phyloP scores from a whole-genome alignment of 2,329 filamentous ascomycete species.

The Botrytis elliptica region DNA sequence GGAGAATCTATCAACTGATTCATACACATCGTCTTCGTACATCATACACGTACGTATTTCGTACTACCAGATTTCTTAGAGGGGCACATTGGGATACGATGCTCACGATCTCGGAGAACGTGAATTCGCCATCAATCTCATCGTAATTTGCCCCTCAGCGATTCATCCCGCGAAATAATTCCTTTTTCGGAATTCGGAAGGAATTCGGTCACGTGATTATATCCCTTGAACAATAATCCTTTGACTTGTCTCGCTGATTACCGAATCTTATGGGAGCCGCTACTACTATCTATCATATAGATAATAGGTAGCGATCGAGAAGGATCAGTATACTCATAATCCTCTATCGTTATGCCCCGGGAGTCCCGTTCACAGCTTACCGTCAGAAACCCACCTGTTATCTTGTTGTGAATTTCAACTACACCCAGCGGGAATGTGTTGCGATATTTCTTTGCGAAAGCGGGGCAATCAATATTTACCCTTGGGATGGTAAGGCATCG shows the following conservation, averaged over 20 bases:
- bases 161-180: background rate
- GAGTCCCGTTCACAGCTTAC: constrained; percentile 17
- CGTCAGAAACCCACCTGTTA: background rate
- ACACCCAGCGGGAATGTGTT: background rate
- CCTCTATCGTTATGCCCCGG: background rate
- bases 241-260: constrained; percentile 13
- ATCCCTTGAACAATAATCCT: constrained; percentile 5
- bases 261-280: constrained; percentile 6
- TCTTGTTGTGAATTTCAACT: background rate
- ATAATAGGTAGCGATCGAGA: constrained; percentile 4
- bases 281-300: background rate
- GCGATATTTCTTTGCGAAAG: background rate
- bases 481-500: background rate
- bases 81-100: background rate
- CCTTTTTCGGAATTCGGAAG: background rate
- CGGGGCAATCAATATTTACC: background rate
- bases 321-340: constrained; percentile 11
- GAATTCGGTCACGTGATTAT: background rate
- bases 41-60: constrained; percentile 3
- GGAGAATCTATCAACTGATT: background rate
- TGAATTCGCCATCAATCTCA: background rate
- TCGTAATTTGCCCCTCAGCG: constrained; percentile 1
- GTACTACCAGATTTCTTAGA: background rate
- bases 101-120: background rate
- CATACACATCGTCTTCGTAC: constrained; percentile 14